Conservation (phyloP, 2,329 filamentous ascomycete genomes). For the Nectriaceae sp. region DNA sequence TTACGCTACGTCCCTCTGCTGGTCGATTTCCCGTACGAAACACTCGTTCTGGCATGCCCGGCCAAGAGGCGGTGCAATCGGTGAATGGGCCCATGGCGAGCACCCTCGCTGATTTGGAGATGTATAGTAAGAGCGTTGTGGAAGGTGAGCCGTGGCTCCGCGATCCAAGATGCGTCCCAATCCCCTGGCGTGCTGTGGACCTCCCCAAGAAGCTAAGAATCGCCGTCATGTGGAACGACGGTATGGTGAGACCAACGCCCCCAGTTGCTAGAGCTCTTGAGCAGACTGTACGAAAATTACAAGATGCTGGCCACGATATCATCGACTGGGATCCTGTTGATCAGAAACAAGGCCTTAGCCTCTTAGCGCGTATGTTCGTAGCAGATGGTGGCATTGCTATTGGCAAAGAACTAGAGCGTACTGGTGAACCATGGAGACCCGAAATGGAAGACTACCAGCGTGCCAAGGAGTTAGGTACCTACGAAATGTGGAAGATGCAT, state of each 20-base stretch:
- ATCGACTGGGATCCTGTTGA: conserved; percentile 51
- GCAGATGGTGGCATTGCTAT: conserved; percentile 49
- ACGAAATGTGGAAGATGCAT: conserved; percentile 52
- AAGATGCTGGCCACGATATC: conserved; percentile 50
- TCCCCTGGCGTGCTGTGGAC: conserved; percentile 52
- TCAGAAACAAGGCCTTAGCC: conserved; percentile 37
- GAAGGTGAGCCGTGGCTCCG: conserved; percentile 55
- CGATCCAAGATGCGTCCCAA: conserved; percentile 59
- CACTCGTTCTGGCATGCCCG: conserved; percentile 59
- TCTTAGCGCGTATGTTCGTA: conserved; percentile 49
- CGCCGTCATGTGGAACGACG: conserved; percentile 66
- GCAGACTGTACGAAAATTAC: conserved; percentile 44
- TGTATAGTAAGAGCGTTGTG: conserved; percentile 56
- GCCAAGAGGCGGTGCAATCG: conserved; percentile 64
- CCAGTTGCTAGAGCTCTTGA: conserved; percentile 60
- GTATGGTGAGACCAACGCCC: conserved; percentile 65
- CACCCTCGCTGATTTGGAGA: conserved; percentile 54
- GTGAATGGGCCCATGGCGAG: conserved; percentile 65
- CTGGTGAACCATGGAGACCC: conserved; percentile 44
- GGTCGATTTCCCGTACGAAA: conserved; percentile 60
- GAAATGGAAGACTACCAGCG: conserved; percentile 37
- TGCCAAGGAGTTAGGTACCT: conserved; percentile 41
- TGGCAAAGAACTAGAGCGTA: conserved; percentile 37
- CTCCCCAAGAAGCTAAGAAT: conserved; percentile 50
- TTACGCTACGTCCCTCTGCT: conserved; percentile 56